These are phyloP conservation scores for Termitomyces sp. DNA, from an alignment of 768 basidiomycete species.

Conservation along the genomic window DNA sequence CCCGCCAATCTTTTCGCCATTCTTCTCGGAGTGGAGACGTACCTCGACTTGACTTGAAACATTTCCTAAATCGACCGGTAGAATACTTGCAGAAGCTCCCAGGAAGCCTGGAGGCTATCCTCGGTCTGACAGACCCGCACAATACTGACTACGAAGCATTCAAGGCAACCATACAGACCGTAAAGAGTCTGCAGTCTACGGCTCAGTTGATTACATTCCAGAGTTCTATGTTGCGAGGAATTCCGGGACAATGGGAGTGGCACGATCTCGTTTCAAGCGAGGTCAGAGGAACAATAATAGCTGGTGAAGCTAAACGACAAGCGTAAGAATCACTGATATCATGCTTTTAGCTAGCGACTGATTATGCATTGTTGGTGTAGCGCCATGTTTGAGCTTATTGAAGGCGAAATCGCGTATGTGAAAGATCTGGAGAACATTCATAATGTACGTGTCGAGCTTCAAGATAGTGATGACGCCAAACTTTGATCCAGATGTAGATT, in stretches of 20 bases:
- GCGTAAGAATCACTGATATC: slow-evolving; percentile 48
- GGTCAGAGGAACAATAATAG: slow-evolving; percentile 53
- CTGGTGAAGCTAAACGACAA: slow-evolving; percentile 80
- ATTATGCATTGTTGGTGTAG: slow-evolving; percentile 35
- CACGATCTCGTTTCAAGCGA: slow-evolving; percentile 79
- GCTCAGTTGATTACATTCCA: slow-evolving; percentile 89
- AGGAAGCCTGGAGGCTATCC: slow-evolving; percentile 79
- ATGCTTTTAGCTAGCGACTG: background rate
- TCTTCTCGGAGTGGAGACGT: slow-evolving; percentile 33
- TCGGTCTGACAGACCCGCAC: slow-evolving; percentile 73
- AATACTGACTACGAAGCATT: slow-evolving; percentile 85
- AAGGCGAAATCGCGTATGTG: slow-evolving; percentile 94
- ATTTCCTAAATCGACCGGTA: slow-evolving; percentile 75
- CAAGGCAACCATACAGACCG: slow-evolving; percentile 76
- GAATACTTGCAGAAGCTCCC: slow-evolving; percentile 86
- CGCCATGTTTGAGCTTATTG: slow-evolving; percentile 91
- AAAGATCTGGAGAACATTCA: slow-evolving; percentile 88
- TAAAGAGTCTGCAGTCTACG: slow-evolving; percentile 75
- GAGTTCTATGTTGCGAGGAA: slow-evolving; percentile 78
- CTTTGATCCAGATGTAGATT: slow-evolving; percentile 73
- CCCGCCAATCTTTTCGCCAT: slow-evolving; percentile 33
- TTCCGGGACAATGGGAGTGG: slow-evolving; percentile 85
- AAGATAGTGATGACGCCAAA: too few relatives aligned
- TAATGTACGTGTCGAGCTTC: slow-evolving; percentile 29
- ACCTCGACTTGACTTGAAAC: slow-evolving; percentile 60